Evolutionary conservation across 257 asterid species (phyloP), one percentile per base, ranked within the genome.

Genomic region (Solanum lycopersicoides): DNA sequence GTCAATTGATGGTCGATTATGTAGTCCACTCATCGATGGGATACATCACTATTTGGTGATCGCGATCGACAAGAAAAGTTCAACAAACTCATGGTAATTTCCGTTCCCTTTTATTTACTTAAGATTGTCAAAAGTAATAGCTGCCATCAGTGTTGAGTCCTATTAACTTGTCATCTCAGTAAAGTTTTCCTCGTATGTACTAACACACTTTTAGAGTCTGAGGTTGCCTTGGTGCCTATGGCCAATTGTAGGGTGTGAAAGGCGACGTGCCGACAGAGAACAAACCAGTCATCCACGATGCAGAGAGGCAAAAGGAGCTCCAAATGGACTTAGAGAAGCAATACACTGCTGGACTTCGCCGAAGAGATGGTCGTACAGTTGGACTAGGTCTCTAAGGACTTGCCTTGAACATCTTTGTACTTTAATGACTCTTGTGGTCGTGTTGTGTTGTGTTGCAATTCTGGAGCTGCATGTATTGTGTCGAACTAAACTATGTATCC

Each of bases 171-270:
- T 45, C 56, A 35, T 56, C 18, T 84, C 53, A 65, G 84, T 83
- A 80, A 82, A 82, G 63, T 47, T 41, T 34, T 89, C 69, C 87
- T 90, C 89, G 88, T 84, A 86, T 90, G 69, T 93, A 95, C 98
- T 95, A 88, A 96, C 98, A 92, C 99, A 83, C 89, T 92, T 95
- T 94, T 93, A 95, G 99, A 97, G 98, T 96, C 98, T 97, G 99
- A 97, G 97, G 96, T 92, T 97, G 98, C 95, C 42, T 93, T 95
- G 99, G 98, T 94, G 73, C 94, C 90, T 93, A 91, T 94, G 95
- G 98, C 98, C 96, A 92, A 93, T 93, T 97, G 98, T 94, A 97
- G 99, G 99, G 99, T 83, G 98, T 96, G 94, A 97, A 96, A 92
- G 97, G 97, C 89, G 95, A 96, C 0, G 65, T 91, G 28, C 92